phyloP scores from a whole-genome alignment of 768 basidiomycete species.

The Pisolithus albus region DNA sequence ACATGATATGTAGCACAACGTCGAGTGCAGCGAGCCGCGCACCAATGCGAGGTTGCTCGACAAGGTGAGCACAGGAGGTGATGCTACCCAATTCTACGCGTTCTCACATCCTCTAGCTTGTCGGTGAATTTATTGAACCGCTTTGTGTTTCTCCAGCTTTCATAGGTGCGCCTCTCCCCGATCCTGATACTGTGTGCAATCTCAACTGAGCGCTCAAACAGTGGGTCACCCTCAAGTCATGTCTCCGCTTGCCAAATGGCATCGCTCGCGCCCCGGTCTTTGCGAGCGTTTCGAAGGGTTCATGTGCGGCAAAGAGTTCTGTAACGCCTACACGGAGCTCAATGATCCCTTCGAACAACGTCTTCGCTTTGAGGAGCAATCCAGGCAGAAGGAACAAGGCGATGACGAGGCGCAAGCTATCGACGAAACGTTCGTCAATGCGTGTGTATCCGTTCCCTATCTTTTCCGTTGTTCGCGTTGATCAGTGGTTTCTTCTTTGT shows the following conservation, averaged over 20 bases:
- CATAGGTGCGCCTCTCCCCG: slow-evolving; percentile 52
- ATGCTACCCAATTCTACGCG: not conserved
- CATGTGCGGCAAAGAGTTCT: slow-evolving; percentile 96
- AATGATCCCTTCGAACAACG: slow-evolving; percentile 98
- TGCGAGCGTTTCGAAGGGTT: slow-evolving; percentile 99
- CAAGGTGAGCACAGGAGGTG: slow-evolving; percentile 48
- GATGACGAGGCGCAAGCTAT: slow-evolving; percentile 98
- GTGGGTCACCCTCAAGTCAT: slow-evolving; percentile 99
- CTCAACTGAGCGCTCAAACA: slow-evolving; percentile 16
- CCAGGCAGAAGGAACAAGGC: slow-evolving; percentile 89
- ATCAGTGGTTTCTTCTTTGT: slow-evolving; percentile 1
- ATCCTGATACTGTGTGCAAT: slow-evolving; percentile 2
- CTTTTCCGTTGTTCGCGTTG: not conserved
- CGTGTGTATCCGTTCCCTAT: slow-evolving; percentile 45
- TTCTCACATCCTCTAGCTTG: slow-evolving; percentile 50
- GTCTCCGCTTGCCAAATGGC: slow-evolving; percentile 99
- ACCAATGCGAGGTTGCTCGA: slow-evolving; percentile 93
- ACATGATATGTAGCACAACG: slow-evolving; percentile 61
- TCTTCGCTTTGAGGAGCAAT: slow-evolving; percentile 92
- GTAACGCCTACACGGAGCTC: slow-evolving; percentile 99
- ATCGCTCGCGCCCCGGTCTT: slow-evolving; percentile 91
- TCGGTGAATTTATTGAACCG: slow-evolving; percentile 96
- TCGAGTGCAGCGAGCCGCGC: slow-evolving; percentile 93
- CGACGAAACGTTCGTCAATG: slow-evolving; percentile 93
- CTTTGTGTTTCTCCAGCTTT: slow-evolving; percentile 95